These are phyloP conservation scores for Lepidium didymum DNA, from an alignment of 345 rosid species.

Conservation along the genomic window DNA sequence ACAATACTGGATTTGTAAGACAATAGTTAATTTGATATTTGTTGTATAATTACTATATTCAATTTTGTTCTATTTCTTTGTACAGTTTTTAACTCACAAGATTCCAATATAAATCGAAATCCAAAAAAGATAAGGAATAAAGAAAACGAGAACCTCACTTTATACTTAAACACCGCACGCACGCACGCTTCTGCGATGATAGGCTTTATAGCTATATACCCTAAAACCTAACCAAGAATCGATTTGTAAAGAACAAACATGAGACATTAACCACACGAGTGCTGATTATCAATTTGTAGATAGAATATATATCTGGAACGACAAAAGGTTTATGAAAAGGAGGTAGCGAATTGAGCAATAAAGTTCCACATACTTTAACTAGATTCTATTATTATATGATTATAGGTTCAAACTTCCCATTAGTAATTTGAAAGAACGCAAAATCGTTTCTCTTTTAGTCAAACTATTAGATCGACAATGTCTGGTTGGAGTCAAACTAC, in stretches of 20 bases:
- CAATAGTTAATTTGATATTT: background rate
- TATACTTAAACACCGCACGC: conserved; percentile 11
- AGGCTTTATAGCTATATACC: conserved; percentile 18
- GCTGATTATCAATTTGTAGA: conserved; percentile 1
- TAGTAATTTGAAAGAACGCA: background rate
- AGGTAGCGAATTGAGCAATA: conserved; percentile 6
- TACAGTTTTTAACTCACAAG: background rate
- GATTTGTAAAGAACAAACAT: conserved; percentile 5
- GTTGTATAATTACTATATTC: background rate
- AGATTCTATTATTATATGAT: background rate
- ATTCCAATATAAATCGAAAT: background rate
- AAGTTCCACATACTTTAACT: conserved; percentile 8
- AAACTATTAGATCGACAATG: too few relatives aligned
- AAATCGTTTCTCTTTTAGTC: too few relatives aligned
- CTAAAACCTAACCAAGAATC: conserved; percentile 14
- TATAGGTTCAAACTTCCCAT: background rate
- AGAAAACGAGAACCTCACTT: conserved; percentile 1
- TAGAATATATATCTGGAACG: background rate
- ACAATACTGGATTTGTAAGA: too few relatives aligned
- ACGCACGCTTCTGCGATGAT: conserved; percentile 9
- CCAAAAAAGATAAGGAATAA: background rate
- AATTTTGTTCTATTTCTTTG: background rate
- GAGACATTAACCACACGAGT: conserved; percentile 24
- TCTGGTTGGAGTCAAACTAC: too few relatives aligned
- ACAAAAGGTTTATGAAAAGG: conserved; percentile 2